Conservation (phyloP, 306 rosid species). For the Prinsepia uniflora region DNA sequence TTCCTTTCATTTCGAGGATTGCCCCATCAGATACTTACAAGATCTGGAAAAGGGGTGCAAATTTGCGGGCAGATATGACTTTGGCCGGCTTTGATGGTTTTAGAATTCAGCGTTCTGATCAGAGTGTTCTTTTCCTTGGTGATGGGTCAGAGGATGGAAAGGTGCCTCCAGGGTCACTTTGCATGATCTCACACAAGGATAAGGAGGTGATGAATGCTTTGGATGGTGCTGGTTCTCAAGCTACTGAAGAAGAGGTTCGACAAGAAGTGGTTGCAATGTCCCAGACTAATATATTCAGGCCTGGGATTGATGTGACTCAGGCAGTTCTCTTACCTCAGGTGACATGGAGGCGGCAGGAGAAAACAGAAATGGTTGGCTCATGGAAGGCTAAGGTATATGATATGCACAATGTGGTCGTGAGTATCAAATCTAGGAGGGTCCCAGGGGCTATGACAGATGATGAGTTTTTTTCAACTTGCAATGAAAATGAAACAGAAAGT, state of each 20-base stretch:
- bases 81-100: slow-evolving; percentile 98
- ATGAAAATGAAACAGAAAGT: slow-evolving; percentile 77
- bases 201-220: slow-evolving; percentile 90
- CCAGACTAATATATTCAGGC: slow-evolving; percentile 87
- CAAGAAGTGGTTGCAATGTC: slow-evolving; percentile 96
- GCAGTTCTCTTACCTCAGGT: slow-evolving; percentile 94
- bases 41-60: slow-evolving; percentile 98
- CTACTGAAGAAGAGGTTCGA: slow-evolving; percentile 82
- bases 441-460: slow-evolving; percentile 99
- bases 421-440: slow-evolving; percentile 88
- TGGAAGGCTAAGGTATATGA: slow-evolving; percentile 98
- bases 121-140: slow-evolving; percentile 83
- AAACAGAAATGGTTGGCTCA: slow-evolving; percentile 70
- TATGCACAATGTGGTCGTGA: slow-evolving; percentile 94
- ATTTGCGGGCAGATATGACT: slow-evolving; percentile 97
- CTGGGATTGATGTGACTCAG: slow-evolving; percentile 95
- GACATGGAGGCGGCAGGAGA: slow-evolving; percentile 98
- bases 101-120: slow-evolving; percentile 91
- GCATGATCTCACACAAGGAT: slow-evolving; percentile 93
- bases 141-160: slow-evolving; percentile 92
- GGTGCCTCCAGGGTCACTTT: slow-evolving; percentile 75
- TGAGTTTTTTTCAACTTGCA: slow-evolving; percentile 69
- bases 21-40: slow-evolving; percentile 97
- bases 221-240: slow-evolving; percentile 84
- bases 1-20: slow-evolving; percentile 93